Percentiles rank a stretch among this genome's conserved stretches.
phyloP scores from a whole-genome alignment of 805 yeast genomes.

The Blastobotrys peoriensis region DNA sequence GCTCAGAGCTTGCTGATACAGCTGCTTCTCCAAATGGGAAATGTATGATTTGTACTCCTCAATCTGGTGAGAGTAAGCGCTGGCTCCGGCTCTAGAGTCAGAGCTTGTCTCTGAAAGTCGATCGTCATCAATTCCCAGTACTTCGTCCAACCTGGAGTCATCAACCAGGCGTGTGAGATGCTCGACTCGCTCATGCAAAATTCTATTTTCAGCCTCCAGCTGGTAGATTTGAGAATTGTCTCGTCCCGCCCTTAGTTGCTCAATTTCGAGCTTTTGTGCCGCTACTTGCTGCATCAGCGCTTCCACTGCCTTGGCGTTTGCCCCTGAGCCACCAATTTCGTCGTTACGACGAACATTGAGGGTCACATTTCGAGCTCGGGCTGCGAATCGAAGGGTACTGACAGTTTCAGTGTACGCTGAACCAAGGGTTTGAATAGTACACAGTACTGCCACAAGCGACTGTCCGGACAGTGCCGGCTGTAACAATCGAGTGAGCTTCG shows the following conservation, averaged over 20 bases:
- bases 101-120: constrained; percentile 17
- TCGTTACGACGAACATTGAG: constrained; percentile 52
- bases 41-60: constrained; percentile 47
- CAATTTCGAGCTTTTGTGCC: constrained; percentile 50
- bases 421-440: constrained; percentile 72
- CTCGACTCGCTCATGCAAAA: constrained; percentile 61
- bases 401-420: constrained; percentile 65
- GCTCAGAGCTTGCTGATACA: constrained; percentile 29
- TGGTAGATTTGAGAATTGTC: constrained; percentile 34
- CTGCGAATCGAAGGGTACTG: constrained; percentile 86
- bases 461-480: constrained; percentile 92
- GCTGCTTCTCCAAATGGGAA: constrained; percentile 50
- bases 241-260: constrained; percentile 21
- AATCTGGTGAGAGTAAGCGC: constrained; percentile 24
- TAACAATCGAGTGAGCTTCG: constrained; percentile 79
- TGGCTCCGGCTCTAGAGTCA: not conserved
- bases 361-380: constrained; percentile 82
- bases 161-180: constrained; percentile 56
- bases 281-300: constrained; percentile 57
- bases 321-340: constrained; percentile 15
- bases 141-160: constrained; percentile 43
- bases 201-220: constrained; percentile 55
- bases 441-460: constrained; percentile 74
- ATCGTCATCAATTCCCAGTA: constrained; percentile 41
- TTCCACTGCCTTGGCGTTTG: constrained; percentile 48